These are phyloP conservation scores for Metschnikowia bowlesiae DNA, from an alignment of 805 yeast genomes.

Conservation along the genomic window DNA sequence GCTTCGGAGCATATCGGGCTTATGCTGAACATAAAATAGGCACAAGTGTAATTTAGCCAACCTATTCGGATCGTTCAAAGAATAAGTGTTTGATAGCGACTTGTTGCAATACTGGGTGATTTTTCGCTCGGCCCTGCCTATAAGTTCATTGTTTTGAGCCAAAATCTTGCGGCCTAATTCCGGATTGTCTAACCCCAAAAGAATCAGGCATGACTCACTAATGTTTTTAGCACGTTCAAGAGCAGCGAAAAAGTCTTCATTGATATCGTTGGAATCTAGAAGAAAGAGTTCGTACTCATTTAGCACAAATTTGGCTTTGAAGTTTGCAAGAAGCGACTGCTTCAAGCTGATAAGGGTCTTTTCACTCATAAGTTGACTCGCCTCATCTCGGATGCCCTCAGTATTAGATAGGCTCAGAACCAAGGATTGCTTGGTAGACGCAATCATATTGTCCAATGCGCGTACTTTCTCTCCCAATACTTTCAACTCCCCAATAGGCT, in stretches of 20 bases:
- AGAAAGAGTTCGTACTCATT: slow-evolving; percentile 67
- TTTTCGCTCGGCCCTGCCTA: slow-evolving; percentile 38
- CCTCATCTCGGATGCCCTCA: slow-evolving; percentile 19
- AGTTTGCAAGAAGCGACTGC: slow-evolving; percentile 47
- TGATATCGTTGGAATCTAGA: slow-evolving; percentile 44
- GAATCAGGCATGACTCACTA: slow-evolving; percentile 60
- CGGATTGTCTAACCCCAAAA: slow-evolving; percentile 67
- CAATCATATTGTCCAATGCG: slow-evolving; percentile 9
- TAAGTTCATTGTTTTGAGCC: slow-evolving; percentile 48
- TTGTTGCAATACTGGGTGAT: slow-evolving; percentile 29
- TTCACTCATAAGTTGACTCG: slow-evolving; percentile 26
- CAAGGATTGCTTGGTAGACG: slow-evolving; percentile 41
- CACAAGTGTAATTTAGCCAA: slow-evolving; percentile 29
- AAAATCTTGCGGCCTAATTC: slow-evolving; percentile 62
- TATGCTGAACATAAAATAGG: slow-evolving; percentile 27
- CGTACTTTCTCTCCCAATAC: slow-evolving; percentile 12
- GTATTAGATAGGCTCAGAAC: slow-evolving; percentile 21
- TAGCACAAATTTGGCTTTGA: slow-evolving; percentile 61
- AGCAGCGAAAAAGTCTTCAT: slow-evolving; percentile 54
- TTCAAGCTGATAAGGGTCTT: slow-evolving; percentile 40
- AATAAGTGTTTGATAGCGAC: slow-evolving; percentile 28
- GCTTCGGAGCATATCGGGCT: slow-evolving; percentile 49
- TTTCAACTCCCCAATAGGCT: slow-evolving; percentile 25
- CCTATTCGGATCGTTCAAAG: slow-evolving; percentile 23
- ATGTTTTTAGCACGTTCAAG: slow-evolving; percentile 61